A percentile compares a stretch with the other conserved stretches of the same genome.
Conservation (phyloP, 441 rosid genomes). For the Syzygium syzygioides region DNA sequence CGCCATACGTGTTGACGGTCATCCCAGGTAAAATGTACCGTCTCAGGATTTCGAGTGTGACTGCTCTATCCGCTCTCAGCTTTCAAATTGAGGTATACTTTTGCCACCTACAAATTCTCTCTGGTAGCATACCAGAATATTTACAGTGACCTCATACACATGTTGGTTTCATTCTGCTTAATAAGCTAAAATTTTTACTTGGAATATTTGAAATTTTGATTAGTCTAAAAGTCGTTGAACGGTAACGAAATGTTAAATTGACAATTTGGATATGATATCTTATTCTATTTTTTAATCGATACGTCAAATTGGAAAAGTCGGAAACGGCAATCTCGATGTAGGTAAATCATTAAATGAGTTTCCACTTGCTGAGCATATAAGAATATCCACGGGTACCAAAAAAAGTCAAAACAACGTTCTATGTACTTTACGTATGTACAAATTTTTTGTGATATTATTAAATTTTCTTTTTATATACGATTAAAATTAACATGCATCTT, state of each 20-base stretch:
- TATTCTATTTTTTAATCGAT: background rate
- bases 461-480: background rate
- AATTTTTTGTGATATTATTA: background rate
- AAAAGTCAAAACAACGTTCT: background rate
- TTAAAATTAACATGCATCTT: background rate
- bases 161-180: background rate
- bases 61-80: slow-evolving; percentile 64
- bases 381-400: background rate
- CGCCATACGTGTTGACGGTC: slow-evolving; percentile 32
- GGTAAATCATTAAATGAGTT: background rate
- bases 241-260: background rate
- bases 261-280: background rate
- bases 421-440: background rate
- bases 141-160: background rate
- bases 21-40: slow-evolving; percentile 56
- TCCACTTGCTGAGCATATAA: background rate
- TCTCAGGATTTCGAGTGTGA: slow-evolving; percentile 51
- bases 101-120: background rate
- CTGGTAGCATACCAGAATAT: background rate
- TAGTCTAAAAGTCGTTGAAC: background rate
- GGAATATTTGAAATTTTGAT: background rate
- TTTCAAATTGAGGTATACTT: slow-evolving; percentile 62
- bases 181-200: background rate
- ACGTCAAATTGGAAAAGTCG: background rate
- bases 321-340: background rate